These are phyloP conservation scores for Kluyveromyces dobzhanskii DNA, from an alignment of 805 yeast genomes.

Conservation along the genomic window DNA sequence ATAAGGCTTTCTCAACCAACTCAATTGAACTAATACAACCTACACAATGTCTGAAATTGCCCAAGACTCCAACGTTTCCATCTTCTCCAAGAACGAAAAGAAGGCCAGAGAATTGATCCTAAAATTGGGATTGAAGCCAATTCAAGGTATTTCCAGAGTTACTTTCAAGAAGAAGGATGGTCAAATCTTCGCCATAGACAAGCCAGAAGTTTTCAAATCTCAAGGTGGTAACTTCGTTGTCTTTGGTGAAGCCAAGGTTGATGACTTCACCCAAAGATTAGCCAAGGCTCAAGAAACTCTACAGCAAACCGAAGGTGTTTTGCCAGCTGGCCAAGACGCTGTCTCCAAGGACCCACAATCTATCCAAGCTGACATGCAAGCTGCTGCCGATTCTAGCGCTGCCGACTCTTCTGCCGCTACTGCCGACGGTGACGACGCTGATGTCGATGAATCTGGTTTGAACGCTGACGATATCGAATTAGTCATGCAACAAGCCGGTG, in stretches of 20 bases:
- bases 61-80: slow-evolving; percentile 35
- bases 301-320: slow-evolving; percentile 38
- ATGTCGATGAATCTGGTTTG: slow-evolving; percentile 79
- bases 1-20: too few species aligned
- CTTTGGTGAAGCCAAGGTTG: slow-evolving; percentile 96
- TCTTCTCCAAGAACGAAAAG: slow-evolving; percentile 85
- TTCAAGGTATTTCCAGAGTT: slow-evolving; percentile 90
- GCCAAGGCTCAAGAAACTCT: slow-evolving; percentile 69
- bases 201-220: slow-evolving; percentile 92
- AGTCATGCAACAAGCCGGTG: slow-evolving; percentile 86
- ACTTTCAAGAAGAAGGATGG: slow-evolving; percentile 91
- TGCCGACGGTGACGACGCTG: slow-evolving; percentile 44
- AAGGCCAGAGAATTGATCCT: slow-evolving; percentile 87
- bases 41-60: slow-evolving; percentile 22
- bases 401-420: slow-evolving; percentile 31
- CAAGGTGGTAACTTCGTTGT: slow-evolving; percentile 91
- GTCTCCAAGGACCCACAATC: slow-evolving; percentile 61
- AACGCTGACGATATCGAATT: slow-evolving; percentile 75
- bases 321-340: slow-evolving; percentile 38
- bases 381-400: slow-evolving; percentile 43
- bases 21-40: too few species aligned
- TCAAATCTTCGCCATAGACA: slow-evolving; percentile 82
- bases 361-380: slow-evolving; percentile 75
- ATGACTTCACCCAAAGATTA: slow-evolving; percentile 83
- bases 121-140: slow-evolving; percentile 82